These are phyloP conservation scores for Coemansia sp. DNA, from an alignment of 192 early-diverging fungal genomes.

Conservation along the genomic window DNA sequence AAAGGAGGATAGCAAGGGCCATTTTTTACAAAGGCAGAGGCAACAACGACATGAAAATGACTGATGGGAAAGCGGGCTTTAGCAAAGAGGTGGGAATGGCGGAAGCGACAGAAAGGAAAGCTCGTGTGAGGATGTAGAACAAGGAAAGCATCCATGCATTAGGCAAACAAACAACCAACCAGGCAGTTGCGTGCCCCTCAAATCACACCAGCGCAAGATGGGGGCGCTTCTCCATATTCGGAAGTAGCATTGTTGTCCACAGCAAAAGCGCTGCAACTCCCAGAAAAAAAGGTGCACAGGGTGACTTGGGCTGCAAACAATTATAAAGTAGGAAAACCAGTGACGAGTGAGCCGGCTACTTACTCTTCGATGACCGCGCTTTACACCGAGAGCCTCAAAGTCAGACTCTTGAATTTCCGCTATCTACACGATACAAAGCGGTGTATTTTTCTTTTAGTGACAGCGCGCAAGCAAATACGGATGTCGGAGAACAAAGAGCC, in stretches of 20 bases:
- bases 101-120: background rate
- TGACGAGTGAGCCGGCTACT: slow-evolving; percentile 8
- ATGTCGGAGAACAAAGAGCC: background rate
- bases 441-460: background rate
- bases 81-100: background rate
- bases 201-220: background rate
- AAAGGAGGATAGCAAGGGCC: no score
- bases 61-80: background rate
- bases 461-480: background rate
- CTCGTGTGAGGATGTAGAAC: slow-evolving; percentile 6
- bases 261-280: background rate
- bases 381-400: slow-evolving; percentile 50
- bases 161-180: background rate
- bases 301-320: background rate
- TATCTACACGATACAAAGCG: slow-evolving; percentile 23
- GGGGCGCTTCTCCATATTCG: background rate
- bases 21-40: no score
- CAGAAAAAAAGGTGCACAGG: background rate
- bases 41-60: background rate
- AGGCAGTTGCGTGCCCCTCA: background rate
- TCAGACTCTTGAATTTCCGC: slow-evolving; percentile 51
- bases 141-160: background rate
- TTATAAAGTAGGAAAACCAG: background rate
- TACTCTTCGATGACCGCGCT: slow-evolving; percentile 55
- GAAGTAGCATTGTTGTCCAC: slow-evolving; percentile 5